phyloP scores from a whole-genome alignment of 495 filamentous ascomycete species.

The Hypoxylon lienhwacheense region DNA sequence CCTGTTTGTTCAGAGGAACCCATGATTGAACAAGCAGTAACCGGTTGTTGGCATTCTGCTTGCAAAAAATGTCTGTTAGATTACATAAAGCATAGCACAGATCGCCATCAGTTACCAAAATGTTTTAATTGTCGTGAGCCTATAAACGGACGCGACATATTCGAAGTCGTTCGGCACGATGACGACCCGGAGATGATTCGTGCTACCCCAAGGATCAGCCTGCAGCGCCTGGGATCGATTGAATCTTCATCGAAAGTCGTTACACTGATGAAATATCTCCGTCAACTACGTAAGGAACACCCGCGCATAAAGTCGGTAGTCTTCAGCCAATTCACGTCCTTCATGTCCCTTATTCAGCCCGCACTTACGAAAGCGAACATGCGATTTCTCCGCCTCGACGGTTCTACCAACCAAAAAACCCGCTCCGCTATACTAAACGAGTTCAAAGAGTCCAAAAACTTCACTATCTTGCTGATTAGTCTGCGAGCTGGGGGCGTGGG shows the following conservation, averaged over 20 bases:
- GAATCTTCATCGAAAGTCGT: slow-evolving; percentile 87
- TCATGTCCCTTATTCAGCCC: slow-evolving; percentile 85
- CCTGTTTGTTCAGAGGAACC: slow-evolving; percentile 94
- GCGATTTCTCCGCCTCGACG: slow-evolving; percentile 82
- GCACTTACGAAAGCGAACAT: slow-evolving; percentile 72
- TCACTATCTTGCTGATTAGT: slow-evolving; percentile 74
- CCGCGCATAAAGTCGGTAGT: slow-evolving; percentile 84
- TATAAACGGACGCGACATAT: slow-evolving; percentile 81
- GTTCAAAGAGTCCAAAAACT: slow-evolving; percentile 60
- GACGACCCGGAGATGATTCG: slow-evolving; percentile 49
- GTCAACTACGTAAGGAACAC: slow-evolving; percentile 59
- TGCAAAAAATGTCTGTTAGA: slow-evolving; percentile 88
- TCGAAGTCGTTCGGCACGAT: slow-evolving; percentile 73
- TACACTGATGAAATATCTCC: slow-evolving; percentile 73
- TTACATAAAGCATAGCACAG: slow-evolving; percentile 82
- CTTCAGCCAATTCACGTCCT: slow-evolving; percentile 96
- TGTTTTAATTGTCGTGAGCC: slow-evolving; percentile 89
- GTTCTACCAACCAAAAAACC: slow-evolving; percentile 82
- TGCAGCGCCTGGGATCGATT: slow-evolving; percentile 72
- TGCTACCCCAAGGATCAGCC: slow-evolving; percentile 64
- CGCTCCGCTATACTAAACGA: slow-evolving; percentile 73
- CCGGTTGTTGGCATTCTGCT: slow-evolving; percentile 94
- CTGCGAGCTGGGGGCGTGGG: slow-evolving; percentile 92
- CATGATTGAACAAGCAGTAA: slow-evolving; percentile 90
- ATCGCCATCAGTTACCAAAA: slow-evolving; percentile 69